Percentiles rank a stretch among this genome's conserved stretches.
These are phyloP conservation scores for Tremella mesenterica DNA, from an alignment of 768 basidiomycete genomes.

Conservation along the genomic window DNA sequence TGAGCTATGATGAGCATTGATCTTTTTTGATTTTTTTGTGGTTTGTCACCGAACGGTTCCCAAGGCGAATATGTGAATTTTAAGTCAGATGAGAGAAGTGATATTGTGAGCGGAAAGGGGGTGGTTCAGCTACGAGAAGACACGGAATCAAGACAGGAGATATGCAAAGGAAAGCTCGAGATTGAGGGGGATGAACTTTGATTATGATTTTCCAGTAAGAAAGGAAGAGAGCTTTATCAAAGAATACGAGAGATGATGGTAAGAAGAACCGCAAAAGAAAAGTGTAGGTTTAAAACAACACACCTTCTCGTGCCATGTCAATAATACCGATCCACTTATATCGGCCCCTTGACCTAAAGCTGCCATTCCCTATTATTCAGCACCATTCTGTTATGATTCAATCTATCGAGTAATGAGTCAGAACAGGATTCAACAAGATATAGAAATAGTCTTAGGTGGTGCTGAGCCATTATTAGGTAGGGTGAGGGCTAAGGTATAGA, in stretches of 20 bases:
- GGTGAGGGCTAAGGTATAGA: background rate
- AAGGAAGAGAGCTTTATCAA: background rate
- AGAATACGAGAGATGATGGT: background rate
- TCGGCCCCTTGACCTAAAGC: slow-evolving; percentile 54
- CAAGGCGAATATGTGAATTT: too few relatives aligned
- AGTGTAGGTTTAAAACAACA: slow-evolving; percentile 15
- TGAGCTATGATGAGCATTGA: slow-evolving; percentile 55
- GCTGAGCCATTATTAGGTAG: background rate
- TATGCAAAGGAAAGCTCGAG: too few relatives aligned
- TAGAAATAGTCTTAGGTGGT: too few relatives aligned
- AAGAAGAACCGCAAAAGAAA: background rate
- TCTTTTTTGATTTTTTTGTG: background rate
- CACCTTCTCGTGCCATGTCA: slow-evolving; percentile 97
- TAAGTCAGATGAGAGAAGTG: too few relatives aligned
- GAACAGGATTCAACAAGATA: background rate
- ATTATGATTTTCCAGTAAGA: too few relatives aligned
- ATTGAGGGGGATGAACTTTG: too few relatives aligned
- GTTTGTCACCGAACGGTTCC: background rate
- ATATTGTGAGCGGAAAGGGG: too few relatives aligned
- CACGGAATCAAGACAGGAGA: too few relatives aligned
- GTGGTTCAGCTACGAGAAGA: too few relatives aligned
- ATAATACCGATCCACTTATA: slow-evolving; percentile 57
- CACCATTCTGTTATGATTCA: background rate
- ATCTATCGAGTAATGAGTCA: background rate
- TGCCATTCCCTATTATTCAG: slow-evolving; percentile 58